phyloP scores from a whole-genome alignment of 176 grass and related monocot genomes.

The Tuctoria greenei region DNA sequence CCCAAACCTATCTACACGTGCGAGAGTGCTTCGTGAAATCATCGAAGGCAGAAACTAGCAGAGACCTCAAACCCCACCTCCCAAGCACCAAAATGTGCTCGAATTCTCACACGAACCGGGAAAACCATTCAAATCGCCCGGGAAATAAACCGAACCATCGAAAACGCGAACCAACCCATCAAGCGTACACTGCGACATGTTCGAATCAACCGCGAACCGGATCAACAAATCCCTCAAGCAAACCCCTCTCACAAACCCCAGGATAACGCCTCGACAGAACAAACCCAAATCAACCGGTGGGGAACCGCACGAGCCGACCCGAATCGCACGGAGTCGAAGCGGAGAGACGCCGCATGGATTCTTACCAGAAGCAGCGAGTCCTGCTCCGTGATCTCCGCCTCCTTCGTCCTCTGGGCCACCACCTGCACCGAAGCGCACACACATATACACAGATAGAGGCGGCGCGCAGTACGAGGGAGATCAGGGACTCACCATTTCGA shows the following conservation, averaged over 20 bases:
- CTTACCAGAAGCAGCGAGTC: constrained; percentile 88
- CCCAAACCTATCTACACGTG: background rate
- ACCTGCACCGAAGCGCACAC: constrained; percentile 43
- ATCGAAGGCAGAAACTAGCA: background rate
- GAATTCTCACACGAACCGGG: constrained; percentile 13
- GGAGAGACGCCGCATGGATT: background rate
- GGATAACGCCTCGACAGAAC: constrained; percentile 10
- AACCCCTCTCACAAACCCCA: background rate
- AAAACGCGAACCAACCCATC: background rate
- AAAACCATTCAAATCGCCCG: background rate
- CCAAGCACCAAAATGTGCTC: background rate
- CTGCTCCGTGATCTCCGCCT: constrained; percentile 92
- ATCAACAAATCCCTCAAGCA: constrained; percentile 15
- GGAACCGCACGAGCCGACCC: background rate
- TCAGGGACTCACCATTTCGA: constrained; percentile 41
- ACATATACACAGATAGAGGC: background rate
- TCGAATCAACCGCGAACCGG: constrained; percentile 21
- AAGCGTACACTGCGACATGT: background rate
- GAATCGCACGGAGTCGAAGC: constrained; percentile 13
- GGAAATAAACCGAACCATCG: background rate
- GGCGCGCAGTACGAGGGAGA: background rate
- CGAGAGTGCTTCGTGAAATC: background rate
- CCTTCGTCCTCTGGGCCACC: constrained; percentile 74
- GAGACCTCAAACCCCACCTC: background rate
- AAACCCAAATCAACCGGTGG: background rate